Conservation (phyloP, 768 basidiomycete genomes). For the Agaricus bisporus region DNA sequence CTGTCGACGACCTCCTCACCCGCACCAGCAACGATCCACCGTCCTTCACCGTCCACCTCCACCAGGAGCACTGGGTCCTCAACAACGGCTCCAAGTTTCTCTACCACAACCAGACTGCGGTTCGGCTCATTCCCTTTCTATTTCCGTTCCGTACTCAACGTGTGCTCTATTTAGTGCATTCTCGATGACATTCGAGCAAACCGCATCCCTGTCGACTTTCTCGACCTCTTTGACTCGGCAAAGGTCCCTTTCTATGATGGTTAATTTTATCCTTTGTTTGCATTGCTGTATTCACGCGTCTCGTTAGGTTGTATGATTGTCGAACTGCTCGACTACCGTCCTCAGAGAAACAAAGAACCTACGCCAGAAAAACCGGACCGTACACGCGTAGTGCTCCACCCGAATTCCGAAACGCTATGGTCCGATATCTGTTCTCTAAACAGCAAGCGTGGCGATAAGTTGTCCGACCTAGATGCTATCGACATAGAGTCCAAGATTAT, state of each 20-base stretch:
- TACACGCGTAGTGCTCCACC: conserved; percentile 71
- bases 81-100: conserved; percentile 79
- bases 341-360: conserved; percentile 51
- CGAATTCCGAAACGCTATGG: conserved; percentile 73
- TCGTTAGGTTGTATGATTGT: conserved; percentile 76
- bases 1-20: conserved; percentile 53
- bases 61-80: conserved; percentile 77
- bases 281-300: conserved; percentile 4
- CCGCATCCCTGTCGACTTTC: conserved; percentile 80
- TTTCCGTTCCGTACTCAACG: background rate
- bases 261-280: conserved; percentile 23
- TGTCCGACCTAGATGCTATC: conserved; percentile 68
- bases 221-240: conserved; percentile 71
- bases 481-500: conserved; percentile 70
- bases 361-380: conserved; percentile 50
- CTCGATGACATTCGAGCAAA: conserved; percentile 80
- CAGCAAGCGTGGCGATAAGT: conserved; percentile 47
- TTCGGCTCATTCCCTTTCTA: conserved; percentile 18
- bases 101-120: conserved; percentile 75
- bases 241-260: conserved; percentile 82
- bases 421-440: conserved; percentile 72
- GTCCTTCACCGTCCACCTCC: conserved; percentile 74
- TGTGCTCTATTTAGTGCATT: conserved; percentile 44
- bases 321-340: conserved; percentile 74
- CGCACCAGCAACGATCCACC: conserved; percentile 50